Evolutionary conservation across 1,139 yeast species (phyloP), one percentile per base, ranked within the genome.

Genomic region (Pichia sp.): DNA sequence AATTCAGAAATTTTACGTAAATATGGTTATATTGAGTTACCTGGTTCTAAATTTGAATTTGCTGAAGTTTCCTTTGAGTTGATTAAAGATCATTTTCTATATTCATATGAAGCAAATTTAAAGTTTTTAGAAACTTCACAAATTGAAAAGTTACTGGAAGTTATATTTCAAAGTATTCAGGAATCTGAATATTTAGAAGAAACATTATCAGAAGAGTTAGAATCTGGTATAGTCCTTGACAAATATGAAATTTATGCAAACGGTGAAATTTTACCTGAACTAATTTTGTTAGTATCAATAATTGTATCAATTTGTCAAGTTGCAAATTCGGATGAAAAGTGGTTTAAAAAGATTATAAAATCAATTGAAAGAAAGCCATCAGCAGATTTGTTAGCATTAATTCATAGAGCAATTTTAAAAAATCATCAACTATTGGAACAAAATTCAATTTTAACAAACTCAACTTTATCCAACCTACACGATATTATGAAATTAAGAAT

Each of bases 1-100:
- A 91, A 91, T 66, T 74, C 93, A 34, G 98, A 93, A 62, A 75
- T 93, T 39, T 73, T 93, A 53, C 79, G 99, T 61, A 77, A 96
- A 52, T 93, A 91, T 60, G 99, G 99, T 0, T 93, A 88, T 62
- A 95, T 88, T 27, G 97, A 93, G 67, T 68, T 73, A 54, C 75
- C 75, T 14, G 91, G 91, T 0, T 87, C 96, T 0, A 79, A 77
- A 49, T 81, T 73, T 64, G 98, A 93, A 65, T 85, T 87, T 60
- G 96, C 85, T 9, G 98, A 93, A 66, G 63, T 93, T 3, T 75
- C 83, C 1, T 56, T 83, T 46, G 48, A 57, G 0, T 62, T 63
- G 4, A 72, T 85, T 22, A 70, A 70, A 44, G 60, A 55, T 34
- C 70, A 66, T 43, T 74, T 75, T 48, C 56, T 70, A 1, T 59